phyloP scores from a whole-genome alignment of 2,329 filamentous ascomycete species.

The Penicillium oxalicum region DNA sequence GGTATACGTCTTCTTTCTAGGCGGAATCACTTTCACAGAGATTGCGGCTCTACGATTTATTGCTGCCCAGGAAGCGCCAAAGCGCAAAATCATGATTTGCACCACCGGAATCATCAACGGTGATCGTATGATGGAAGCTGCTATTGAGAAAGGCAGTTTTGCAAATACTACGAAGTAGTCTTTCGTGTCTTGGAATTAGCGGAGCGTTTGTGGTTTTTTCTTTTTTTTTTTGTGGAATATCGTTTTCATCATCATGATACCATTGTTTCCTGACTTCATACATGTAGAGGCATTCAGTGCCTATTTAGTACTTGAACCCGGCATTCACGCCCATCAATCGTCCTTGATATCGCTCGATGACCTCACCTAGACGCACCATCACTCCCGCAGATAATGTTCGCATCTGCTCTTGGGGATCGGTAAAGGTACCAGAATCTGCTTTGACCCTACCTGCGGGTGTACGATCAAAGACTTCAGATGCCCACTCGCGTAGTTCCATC shows the following conservation, averaged over 20 bases:
- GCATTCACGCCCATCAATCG: slow-evolving; percentile 65
- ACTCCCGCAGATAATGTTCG: slow-evolving; percentile 65
- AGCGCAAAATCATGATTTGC: slow-evolving; percentile 81
- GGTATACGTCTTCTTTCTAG: slow-evolving; percentile 92
- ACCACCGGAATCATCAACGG: slow-evolving; percentile 89
- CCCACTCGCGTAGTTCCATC: slow-evolving; percentile 85
- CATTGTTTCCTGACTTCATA: slow-evolving; percentile 2
- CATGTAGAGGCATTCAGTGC: not conserved
- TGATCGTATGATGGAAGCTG: slow-evolving; percentile 79
- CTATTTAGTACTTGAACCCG: slow-evolving; percentile 36
- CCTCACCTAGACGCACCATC: slow-evolving; percentile 73
- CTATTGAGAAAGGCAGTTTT: slow-evolving; percentile 66
- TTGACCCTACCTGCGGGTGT: slow-evolving; percentile 48
- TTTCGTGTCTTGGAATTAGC: slow-evolving; percentile 1
- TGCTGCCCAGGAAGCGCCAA: slow-evolving; percentile 71
- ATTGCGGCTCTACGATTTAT: slow-evolving; percentile 91
- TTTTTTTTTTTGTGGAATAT: too few species aligned
- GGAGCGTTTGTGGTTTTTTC: slow-evolving; percentile 2
- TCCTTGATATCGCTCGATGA: slow-evolving; percentile 74
- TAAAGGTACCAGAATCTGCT: slow-evolving; percentile 58
- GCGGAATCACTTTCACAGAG: slow-evolving; percentile 94
- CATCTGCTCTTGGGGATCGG: slow-evolving; percentile 33
- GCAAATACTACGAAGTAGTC: slow-evolving; percentile 29
- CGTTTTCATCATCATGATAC: slow-evolving; percentile 11
- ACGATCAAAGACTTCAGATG: slow-evolving; percentile 65